These are phyloP conservation scores for Lignosus rhinocerotis DNA, from an alignment of 1,284 basidiomycete genomes.

Conservation along the genomic window DNA sequence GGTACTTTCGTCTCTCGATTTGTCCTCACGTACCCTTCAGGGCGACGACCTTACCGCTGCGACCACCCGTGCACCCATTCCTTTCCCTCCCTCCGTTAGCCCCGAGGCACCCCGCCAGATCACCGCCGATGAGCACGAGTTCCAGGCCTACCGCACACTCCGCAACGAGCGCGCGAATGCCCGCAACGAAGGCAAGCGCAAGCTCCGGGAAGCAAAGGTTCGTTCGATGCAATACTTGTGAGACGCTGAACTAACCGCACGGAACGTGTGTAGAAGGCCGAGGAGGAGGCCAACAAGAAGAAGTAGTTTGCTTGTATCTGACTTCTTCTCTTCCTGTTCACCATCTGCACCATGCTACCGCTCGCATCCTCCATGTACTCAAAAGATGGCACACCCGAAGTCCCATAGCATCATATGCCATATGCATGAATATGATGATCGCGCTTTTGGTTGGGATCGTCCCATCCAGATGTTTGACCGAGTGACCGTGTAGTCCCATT, in stretches of 20 bases:
- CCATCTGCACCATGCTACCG: conserved; percentile 36
- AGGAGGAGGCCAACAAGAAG: conserved; percentile 92
- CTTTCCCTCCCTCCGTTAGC: conserved; percentile 69
- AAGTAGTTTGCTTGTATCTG: conserved; percentile 57
- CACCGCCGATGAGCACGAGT: conserved; percentile 88
- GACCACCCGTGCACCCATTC: conserved; percentile 72
- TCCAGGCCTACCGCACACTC: conserved; percentile 88
- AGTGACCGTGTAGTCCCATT: background rate
- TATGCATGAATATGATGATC: conserved; percentile 34
- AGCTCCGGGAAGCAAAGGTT: conserved; percentile 79
- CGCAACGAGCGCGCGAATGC: conserved; percentile 84
- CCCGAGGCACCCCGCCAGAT: conserved; percentile 93
- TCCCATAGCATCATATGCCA: conserved; percentile 37
- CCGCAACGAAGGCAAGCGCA: conserved; percentile 87
- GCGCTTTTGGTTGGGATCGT: conserved; percentile 14
- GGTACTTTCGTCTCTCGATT: background rate
- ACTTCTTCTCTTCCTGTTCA: conserved; percentile 30
- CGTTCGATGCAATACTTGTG: conserved; percentile 29
- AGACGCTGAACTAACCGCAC: conserved; percentile 14
- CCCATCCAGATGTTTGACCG: background rate
- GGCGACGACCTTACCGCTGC: conserved; percentile 83
- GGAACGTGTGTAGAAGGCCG: conserved; percentile 66
- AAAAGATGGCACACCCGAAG: conserved; percentile 40
- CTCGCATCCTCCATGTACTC: conserved; percentile 33
- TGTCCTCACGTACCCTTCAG: conserved; percentile 40